phyloP scores from a whole-genome alignment of 2,329 filamentous ascomycete genomes.

The Grosmannia huntii region DNA sequence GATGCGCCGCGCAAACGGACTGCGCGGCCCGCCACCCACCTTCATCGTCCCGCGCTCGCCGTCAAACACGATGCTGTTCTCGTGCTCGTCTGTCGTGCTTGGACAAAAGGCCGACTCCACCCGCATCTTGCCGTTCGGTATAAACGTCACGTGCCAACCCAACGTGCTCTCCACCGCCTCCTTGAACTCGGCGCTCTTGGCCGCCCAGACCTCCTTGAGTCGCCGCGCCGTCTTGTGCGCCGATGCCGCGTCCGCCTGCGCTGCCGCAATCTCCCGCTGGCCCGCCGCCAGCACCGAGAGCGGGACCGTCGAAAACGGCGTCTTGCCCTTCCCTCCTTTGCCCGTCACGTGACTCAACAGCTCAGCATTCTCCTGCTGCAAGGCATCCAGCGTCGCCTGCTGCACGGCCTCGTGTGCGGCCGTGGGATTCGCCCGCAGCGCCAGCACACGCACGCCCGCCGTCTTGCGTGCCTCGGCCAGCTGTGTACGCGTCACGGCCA shows the following conservation, averaged over 20 bases:
- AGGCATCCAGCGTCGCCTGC: constrained; percentile 59
- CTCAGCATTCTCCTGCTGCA: constrained; percentile 74
- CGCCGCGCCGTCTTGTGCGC: constrained; percentile 74
- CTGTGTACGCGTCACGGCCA: constrained; percentile 60
- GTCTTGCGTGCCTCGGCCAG: constrained; percentile 52
- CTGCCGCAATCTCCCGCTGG: constrained; percentile 62
- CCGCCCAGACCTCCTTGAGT: constrained; percentile 76
- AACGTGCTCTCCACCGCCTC: constrained; percentile 86
- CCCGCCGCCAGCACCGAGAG: constrained; percentile 62
- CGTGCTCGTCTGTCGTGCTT: constrained; percentile 52
- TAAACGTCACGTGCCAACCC: constrained; percentile 90
- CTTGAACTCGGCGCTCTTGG: constrained; percentile 88
- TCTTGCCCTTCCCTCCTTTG: neutral
- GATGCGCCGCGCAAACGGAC: constrained; percentile 75
- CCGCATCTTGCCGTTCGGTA: constrained; percentile 92
- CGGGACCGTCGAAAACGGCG: constrained; percentile 53
- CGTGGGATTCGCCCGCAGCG: constrained; percentile 85
- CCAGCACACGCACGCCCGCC: constrained; percentile 68
- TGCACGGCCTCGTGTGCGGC: constrained; percentile 77
- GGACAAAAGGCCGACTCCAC: constrained; percentile 80
- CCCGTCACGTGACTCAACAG: constrained; percentile 58
- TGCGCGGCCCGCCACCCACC: constrained; percentile 79
- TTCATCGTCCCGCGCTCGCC: constrained; percentile 97
- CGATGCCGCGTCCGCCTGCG: constrained; percentile 54
- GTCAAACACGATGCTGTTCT: constrained; percentile 72